phyloP scores from a whole-genome alignment of 192 early-diverging fungal species.

The Phycomyces nitens region DNA sequence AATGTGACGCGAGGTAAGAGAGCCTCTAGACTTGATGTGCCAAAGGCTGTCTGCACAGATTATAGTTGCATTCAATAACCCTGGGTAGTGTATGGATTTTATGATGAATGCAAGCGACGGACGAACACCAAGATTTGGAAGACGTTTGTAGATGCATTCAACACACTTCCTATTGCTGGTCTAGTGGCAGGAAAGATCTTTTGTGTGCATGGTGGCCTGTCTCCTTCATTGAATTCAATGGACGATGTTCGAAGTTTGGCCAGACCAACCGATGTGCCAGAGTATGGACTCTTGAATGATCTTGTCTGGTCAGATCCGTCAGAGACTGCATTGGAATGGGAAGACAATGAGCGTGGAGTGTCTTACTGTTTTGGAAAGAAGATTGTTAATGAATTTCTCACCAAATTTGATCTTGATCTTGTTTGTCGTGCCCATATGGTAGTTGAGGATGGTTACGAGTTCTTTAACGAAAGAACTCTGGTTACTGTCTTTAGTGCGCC shows the following conservation, averaged over 20 bases:
- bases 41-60: no score
- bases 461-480: slow-evolving; percentile 92
- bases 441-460: slow-evolving; percentile 94
- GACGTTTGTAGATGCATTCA: slow-evolving; percentile 88
- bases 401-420: slow-evolving; percentile 85
- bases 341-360: slow-evolving; percentile 93
- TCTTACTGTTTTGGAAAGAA: slow-evolving; percentile 89
- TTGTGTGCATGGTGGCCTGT: slow-evolving; percentile 93
- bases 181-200: slow-evolving; percentile 92
- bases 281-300: slow-evolving; percentile 88
- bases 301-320: slow-evolving; percentile 93
- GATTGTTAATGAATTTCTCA: slow-evolving; percentile 79
- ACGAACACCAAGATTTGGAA: slow-evolving; percentile 87
- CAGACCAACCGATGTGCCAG: slow-evolving; percentile 88
- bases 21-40: background rate
- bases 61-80: no score
- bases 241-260: slow-evolving; percentile 80
- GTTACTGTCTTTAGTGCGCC: slow-evolving; percentile 93
- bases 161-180: slow-evolving; percentile 87
- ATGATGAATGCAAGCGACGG: slow-evolving; percentile 94
- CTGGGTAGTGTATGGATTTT: slow-evolving; percentile 97
- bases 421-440: slow-evolving; percentile 98
- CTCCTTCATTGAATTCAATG: slow-evolving; percentile 73
- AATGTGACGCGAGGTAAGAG: slow-evolving; percentile 78
- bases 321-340: slow-evolving; percentile 74